A percentile compares a stretch with the other conserved stretches of the same genome.
Evolutionary conservation across 345 rosid genomes (phyloP).

Genomic region (Abelmoschus esculentus): DNA sequence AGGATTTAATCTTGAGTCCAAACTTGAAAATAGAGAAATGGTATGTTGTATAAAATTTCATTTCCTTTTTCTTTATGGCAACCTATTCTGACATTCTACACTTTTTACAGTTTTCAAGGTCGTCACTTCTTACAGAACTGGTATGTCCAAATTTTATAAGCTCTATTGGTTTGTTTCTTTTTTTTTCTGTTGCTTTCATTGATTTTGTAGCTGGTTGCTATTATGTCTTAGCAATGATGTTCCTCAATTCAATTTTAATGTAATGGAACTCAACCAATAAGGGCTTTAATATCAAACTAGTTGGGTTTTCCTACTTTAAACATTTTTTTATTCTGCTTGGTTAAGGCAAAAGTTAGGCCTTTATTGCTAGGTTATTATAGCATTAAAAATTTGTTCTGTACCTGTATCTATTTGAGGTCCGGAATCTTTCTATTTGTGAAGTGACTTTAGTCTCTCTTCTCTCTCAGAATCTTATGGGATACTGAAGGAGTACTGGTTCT

Average conservation of each 20-base stretch:
- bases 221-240: too few relatives aligned
- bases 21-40: conserved; percentile 82
- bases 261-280: too few relatives aligned
- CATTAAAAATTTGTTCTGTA: too few relatives aligned
- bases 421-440: too few relatives aligned
- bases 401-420: too few relatives aligned
- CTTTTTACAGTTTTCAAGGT: conserved; percentile 34
- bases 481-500: background rate
- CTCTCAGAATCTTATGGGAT: background rate
- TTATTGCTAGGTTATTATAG: too few relatives aligned
- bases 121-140: conserved; percentile 84
- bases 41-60: conserved; percentile 23
- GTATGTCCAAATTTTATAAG: conserved; percentile 36
- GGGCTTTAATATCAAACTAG: too few relatives aligned
- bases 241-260: too few relatives aligned
- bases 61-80: background rate
- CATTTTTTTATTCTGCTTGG: too few relatives aligned
- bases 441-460: background rate
- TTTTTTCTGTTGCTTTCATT: background rate
- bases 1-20: conserved; percentile 84
- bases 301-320: too few relatives aligned
- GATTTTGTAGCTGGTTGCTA: background rate
- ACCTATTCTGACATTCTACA: background rate
- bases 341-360: too few relatives aligned
- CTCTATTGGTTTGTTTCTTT: background rate